Conservation (phyloP, 129 eudicot species). For the Lactuca saligna region DNA sequence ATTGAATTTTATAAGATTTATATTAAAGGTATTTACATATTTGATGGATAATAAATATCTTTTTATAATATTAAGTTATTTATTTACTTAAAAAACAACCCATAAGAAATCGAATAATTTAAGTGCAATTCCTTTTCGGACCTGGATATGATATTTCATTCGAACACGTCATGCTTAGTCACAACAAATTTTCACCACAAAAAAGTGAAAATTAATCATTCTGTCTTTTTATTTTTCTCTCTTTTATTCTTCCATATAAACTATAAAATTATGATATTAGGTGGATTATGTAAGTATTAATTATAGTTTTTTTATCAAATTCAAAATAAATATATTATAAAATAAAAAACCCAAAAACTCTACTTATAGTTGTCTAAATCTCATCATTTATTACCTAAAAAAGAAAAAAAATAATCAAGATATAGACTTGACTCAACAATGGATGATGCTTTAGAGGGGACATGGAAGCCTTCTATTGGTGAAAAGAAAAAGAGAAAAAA, state of each 20-base stretch:
- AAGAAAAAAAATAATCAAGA: slow-evolving; percentile 17
- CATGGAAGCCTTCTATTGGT: slow-evolving; percentile 42
- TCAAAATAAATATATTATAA: no score
- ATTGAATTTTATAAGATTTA: not conserved
- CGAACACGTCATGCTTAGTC: slow-evolving; percentile 25
- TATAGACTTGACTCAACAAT: slow-evolving; percentile 28
- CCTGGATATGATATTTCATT: slow-evolving; percentile 25
- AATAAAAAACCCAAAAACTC: not conserved
- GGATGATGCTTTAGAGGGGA: slow-evolving; percentile 35
- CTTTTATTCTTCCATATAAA: not conserved
- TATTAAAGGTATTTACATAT: not conserved
- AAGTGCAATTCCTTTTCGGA: slow-evolving; percentile 21
- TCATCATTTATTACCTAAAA: slow-evolving; percentile 25
- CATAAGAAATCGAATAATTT: slow-evolving; percentile 21
- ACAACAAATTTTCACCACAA: slow-evolving; percentile 29
- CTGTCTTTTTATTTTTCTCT: not conserved
- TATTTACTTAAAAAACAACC: not conserved
- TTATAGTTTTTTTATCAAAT: no score
- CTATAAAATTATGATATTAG: not conserved
- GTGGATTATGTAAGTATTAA: not conserved
- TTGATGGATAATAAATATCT: not conserved
- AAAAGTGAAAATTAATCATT: slow-evolving; percentile 19
- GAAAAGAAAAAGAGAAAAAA: slow-evolving; percentile 33
- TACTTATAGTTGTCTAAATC: slow-evolving; percentile 18
- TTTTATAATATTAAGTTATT: not conserved